These are phyloP conservation scores for Fusarium dlaminii DNA, from an alignment of 2,329 filamentous ascomycete species.

Conservation along the genomic window DNA sequence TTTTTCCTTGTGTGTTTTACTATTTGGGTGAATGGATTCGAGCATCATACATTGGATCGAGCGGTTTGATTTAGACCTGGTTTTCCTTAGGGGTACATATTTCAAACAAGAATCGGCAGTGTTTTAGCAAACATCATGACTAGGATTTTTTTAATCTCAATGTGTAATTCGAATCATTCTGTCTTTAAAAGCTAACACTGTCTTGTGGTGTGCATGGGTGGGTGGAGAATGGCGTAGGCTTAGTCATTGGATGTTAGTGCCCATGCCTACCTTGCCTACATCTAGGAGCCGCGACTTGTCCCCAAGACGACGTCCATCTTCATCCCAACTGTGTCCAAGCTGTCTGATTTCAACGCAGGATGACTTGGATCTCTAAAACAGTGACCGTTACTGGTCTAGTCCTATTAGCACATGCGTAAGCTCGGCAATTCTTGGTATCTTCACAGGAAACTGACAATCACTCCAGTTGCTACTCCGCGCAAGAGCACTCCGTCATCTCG, in stretches of 20 bases:
- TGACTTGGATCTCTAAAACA: conserved; percentile 77
- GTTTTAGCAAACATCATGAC: background rate
- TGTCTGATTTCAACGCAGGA: conserved; percentile 48
- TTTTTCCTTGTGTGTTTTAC: conserved; percentile 15
- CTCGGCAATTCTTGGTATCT: background rate
- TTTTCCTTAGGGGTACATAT: conserved; percentile 6
- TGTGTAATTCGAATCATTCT: background rate
- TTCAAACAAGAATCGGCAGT: background rate
- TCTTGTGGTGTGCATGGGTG: background rate
- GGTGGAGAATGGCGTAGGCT: conserved; percentile 14
- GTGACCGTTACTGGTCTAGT: conserved; percentile 80
- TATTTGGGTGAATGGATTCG: conserved; percentile 1
- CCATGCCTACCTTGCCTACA: conserved; percentile 23
- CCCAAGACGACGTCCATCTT: conserved; percentile 22
- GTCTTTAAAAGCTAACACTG: background rate
- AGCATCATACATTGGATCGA: conserved; percentile 16
- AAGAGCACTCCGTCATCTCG: conserved; percentile 85
- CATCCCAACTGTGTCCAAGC: conserved; percentile 2
- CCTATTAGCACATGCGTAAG: conserved; percentile 88
- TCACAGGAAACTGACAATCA: conserved; percentile 24
- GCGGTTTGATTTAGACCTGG: conserved; percentile 23
- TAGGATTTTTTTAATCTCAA: background rate
- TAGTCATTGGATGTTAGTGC: conserved; percentile 32
- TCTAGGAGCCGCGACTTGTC: conserved; percentile 32
- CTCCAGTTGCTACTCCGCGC: conserved; percentile 89